Percentiles rank a stretch among this genome's conserved stretches.
Evolutionary conservation across 345 rosid genomes (phyloP).

Genomic region (Bruguiera gymnorhiza): DNA sequence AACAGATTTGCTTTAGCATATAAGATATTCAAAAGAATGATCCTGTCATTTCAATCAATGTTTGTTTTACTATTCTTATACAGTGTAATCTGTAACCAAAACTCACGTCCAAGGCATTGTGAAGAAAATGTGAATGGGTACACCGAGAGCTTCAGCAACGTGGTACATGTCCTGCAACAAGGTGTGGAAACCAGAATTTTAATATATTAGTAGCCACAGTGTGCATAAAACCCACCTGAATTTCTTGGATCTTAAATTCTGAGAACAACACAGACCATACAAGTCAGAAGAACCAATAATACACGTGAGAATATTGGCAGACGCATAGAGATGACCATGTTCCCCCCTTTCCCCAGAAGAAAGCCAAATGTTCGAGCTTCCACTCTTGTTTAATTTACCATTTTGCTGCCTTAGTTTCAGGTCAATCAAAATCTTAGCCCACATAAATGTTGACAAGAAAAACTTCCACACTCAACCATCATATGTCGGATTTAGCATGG

Average conservation of each 20-base stretch:
- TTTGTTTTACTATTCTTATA: slow-evolving; percentile 12
- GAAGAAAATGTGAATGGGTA: slow-evolving; percentile 96
- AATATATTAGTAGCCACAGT: background rate
- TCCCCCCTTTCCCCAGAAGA: too few species aligned
- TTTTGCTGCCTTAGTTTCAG: background rate
- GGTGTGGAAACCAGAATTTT: slow-evolving; percentile 15
- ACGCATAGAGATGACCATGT: too few species aligned
- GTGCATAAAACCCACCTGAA: background rate
- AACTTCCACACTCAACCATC: too few species aligned
- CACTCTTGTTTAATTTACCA: background rate
- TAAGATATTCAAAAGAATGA: background rate
- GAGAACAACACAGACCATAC: too few species aligned
- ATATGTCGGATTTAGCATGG: too few species aligned
- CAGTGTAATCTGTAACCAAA: slow-evolving; percentile 8
- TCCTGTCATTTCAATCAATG: background rate
- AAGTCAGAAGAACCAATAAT: too few species aligned
- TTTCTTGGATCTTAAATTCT: background rate
- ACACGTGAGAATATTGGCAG: too few species aligned
- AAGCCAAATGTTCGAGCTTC: background rate
- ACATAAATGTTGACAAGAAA: background rate
- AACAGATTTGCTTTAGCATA: slow-evolving; percentile 2
- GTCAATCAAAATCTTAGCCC: background rate
- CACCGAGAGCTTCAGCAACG: slow-evolving; percentile 97
- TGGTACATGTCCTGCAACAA: slow-evolving; percentile 83
- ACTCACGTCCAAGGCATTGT: slow-evolving; percentile 99